phyloP scores from a whole-genome alignment of 2,329 filamentous ascomycete genomes.

The Ophiostoma triangulosporum region DNA sequence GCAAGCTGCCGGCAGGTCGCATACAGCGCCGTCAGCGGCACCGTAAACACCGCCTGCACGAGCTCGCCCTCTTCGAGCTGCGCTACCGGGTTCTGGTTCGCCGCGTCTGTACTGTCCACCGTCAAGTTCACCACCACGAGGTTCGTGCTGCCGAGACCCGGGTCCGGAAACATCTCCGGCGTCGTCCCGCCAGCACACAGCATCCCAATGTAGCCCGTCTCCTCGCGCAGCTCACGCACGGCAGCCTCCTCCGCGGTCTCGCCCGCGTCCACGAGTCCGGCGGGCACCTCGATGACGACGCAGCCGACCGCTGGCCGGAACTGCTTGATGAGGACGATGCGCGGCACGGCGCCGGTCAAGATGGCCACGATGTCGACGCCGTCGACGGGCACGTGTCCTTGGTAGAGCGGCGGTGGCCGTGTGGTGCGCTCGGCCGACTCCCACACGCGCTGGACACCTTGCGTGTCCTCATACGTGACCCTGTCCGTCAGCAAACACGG shows the following conservation, averaged over 20 bases:
- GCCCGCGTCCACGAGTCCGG: conserved; percentile 47
- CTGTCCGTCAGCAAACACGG: not conserved
- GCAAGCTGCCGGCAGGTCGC: conserved; percentile 54
- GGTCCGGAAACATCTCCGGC: conserved; percentile 26
- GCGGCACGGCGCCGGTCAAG: conserved; percentile 34
- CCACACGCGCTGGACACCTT: conserved; percentile 48
- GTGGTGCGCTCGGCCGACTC: conserved; percentile 61
- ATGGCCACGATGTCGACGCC: conserved; percentile 63
- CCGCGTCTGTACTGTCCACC: conserved; percentile 54
- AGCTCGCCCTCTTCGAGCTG: conserved; percentile 69
- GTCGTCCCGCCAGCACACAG: not conserved
- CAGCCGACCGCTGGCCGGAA: conserved; percentile 48
- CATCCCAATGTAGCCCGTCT: conserved; percentile 50
- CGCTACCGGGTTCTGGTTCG: conserved; percentile 56
- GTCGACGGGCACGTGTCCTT: conserved; percentile 42
- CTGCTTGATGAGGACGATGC: conserved; percentile 53
- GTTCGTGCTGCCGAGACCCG: conserved; percentile 55
- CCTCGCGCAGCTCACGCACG: conserved; percentile 50
- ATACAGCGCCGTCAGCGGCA: conserved; percentile 51
- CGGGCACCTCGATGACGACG: conserved; percentile 50
- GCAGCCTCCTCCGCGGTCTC: conserved; percentile 49
- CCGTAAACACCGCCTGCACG: conserved; percentile 58
- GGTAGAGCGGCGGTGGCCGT: conserved; percentile 33
- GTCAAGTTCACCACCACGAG: conserved; percentile 57
- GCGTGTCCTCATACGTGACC: conserved; percentile 53